Percentiles rank a stretch among this genome's conserved stretches.
These are phyloP conservation scores for Paxillus rubicundulus DNA, from an alignment of 768 basidiomycete species.

Conservation along the genomic window DNA sequence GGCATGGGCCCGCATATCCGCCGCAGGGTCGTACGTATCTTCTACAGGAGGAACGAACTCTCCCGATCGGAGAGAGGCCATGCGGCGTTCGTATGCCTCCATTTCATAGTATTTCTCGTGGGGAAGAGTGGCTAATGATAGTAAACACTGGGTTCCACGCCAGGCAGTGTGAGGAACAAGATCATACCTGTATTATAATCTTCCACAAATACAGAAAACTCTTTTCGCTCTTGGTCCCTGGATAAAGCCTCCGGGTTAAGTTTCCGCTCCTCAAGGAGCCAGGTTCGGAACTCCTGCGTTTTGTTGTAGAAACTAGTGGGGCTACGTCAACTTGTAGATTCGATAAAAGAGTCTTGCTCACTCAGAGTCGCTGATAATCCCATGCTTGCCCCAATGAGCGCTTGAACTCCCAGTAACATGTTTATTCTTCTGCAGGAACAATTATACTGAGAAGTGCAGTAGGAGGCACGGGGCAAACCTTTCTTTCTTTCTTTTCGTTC, in stretches of 20 bases:
- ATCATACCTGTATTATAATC: conserved; percentile 76
- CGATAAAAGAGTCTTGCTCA: conserved; percentile 37
- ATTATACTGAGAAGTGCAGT: not conserved
- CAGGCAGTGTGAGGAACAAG: not conserved
- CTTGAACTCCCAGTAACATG: conserved; percentile 44
- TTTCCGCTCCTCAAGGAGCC: conserved; percentile 91
- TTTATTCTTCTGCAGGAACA: conserved; percentile 52
- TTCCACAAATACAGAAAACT: conserved; percentile 79
- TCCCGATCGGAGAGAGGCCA: conserved; percentile 82
- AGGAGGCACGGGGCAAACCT: conserved; percentile 36
- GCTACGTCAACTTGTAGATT: conserved; percentile 13
- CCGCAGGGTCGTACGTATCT: conserved; percentile 77
- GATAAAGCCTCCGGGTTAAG: conserved; percentile 86
- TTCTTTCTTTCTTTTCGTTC: conserved; percentile 71
- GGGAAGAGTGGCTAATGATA: conserved; percentile 77
- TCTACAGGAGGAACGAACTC: conserved; percentile 72
- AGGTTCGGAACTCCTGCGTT: conserved; percentile 82
- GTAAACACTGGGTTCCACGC: not conserved
- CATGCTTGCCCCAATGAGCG: conserved; percentile 86
- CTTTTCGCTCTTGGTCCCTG: conserved; percentile 83
- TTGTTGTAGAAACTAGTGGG: conserved; percentile 70
- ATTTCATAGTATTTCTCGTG: conserved; percentile 96
- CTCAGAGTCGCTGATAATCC: conserved; percentile 84
- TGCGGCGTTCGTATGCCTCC: conserved; percentile 78
- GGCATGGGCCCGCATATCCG: conserved; percentile 76